phyloP scores from a whole-genome alignment of 768 basidiomycete species.

The Termitomyces titanicus region DNA sequence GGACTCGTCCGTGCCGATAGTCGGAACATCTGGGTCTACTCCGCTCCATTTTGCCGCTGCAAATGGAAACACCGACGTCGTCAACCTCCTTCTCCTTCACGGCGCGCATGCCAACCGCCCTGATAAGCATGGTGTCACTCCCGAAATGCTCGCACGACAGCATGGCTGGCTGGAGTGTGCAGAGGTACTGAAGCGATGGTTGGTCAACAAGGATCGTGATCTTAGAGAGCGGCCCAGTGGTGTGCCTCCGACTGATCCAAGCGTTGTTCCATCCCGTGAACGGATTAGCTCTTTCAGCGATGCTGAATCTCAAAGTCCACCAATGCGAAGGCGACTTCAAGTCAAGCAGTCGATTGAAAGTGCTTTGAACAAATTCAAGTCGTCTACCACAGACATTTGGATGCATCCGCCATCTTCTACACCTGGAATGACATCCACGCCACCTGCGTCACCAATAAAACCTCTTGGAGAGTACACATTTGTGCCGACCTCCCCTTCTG shows the following conservation, averaged over 20 bases:
- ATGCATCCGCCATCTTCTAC: constrained; percentile 23
- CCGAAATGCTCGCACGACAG: constrained; percentile 77
- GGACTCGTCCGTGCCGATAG: constrained; percentile 64
- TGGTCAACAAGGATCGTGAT: constrained; percentile 58
- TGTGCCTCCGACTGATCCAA: constrained; percentile 25
- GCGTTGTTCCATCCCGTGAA: constrained; percentile 13
- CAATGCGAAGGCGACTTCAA: constrained; percentile 50
- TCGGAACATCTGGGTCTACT: constrained; percentile 85
- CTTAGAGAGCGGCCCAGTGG: constrained; percentile 44
- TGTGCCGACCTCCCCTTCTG: constrained; percentile 28
- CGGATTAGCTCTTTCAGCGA: constrained; percentile 20
- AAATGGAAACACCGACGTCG: constrained; percentile 81
- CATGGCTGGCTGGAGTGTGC: constrained; percentile 82
- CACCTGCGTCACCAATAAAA: constrained; percentile 36
- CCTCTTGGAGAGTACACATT: constrained; percentile 47
- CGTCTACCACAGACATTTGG: constrained; percentile 21
- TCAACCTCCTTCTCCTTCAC: constrained; percentile 75
- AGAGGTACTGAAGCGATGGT: constrained; percentile 65
- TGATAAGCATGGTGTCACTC: constrained; percentile 91
- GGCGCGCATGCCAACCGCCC: constrained; percentile 79
- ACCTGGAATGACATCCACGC: constrained; percentile 24
- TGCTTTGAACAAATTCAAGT: constrained; percentile 51
- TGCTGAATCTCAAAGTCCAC: constrained; percentile 22
- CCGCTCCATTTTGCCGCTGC: constrained; percentile 97
- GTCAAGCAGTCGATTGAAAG: constrained; percentile 81